Base-by-base conservation (phyloP, 495 filamentous ascomycete species). In the Xylaria scruposa region DNA sequence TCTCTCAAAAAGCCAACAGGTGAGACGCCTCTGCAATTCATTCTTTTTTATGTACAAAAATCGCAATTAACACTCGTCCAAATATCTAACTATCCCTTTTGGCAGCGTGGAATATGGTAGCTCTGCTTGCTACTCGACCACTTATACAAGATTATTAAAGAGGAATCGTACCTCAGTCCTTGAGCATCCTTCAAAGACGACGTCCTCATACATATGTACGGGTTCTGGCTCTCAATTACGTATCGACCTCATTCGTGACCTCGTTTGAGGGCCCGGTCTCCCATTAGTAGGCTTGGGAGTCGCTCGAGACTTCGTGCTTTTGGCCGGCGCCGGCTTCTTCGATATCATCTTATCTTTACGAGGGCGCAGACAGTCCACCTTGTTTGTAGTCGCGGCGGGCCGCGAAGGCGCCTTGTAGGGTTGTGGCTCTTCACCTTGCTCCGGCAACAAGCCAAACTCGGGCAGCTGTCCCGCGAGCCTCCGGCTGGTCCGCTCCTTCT, bases 391-490 rank as follows among this genome's bases (percentile, higher is more conserved):
- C 12, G 47, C 24, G 65, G 12, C 31, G 49, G 21, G 47, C 49
- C 36, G 65, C 36, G 21, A 44, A 33, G 49, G 9, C 15, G 44
- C 8, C 8, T 67, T 19, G 31, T 67, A 67, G 31, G 26, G 63
- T 8, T 3, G 44, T 9, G 64, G 64, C 67, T 68, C 72, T 73
- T 75, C 75, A 63, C 56, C 36, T 76, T 71, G 65, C 21, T 31
- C 21, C 40, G 65, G 72, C 44, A 73, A 66, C 54, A 80, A 74
- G 47, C 75, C 70, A 72, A 67, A 75, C 54, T 75, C 71, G 19
- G 70, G 73, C 38, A 24, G 12, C 67, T 73, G 26, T 15, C 73
- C 73, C 12, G 60, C 67, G 26, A 73, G 73, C 67, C 67, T 73
- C 53, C 67, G 67, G 67, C 73, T 75, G 58, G 19, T 49, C n/a